These are phyloP conservation scores for Neonectria sp. DNA, from an alignment of 2,329 filamentous ascomycete species.

Conservation along the genomic window DNA sequence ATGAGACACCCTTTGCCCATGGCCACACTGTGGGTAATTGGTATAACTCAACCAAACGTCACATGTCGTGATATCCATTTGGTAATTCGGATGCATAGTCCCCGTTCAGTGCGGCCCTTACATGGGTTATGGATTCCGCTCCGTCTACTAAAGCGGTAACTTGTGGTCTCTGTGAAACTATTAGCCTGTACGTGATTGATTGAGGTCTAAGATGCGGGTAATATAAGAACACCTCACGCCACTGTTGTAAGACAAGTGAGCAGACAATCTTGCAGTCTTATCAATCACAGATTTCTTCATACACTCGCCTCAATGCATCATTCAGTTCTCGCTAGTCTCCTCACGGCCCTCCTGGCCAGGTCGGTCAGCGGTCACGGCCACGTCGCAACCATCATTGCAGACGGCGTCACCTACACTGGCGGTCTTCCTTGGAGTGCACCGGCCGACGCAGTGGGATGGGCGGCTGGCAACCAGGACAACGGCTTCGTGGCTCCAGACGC, in stretches of 20 bases:
- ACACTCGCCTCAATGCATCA: slow-evolving; percentile 6
- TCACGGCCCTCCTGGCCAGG: slow-evolving; percentile 43
- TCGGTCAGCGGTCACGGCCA: slow-evolving; percentile 51
- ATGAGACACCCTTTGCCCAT: background rate
- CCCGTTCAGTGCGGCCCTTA: slow-evolving; percentile 25
- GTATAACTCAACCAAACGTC: background rate
- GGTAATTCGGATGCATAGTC: slow-evolving; percentile 31
- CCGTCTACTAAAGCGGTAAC: slow-evolving; percentile 35
- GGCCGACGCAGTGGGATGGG: slow-evolving; percentile 53
- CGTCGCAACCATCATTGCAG: slow-evolving; percentile 43
- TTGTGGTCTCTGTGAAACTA: background rate
- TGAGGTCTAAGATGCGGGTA: slow-evolving; percentile 15
- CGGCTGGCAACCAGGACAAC: slow-evolving; percentile 55
- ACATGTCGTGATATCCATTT: background rate
- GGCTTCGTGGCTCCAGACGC: slow-evolving; percentile 63
- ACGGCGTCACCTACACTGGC: slow-evolving; percentile 50
- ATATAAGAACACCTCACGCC: slow-evolving; percentile 27
- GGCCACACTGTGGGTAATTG: background rate
- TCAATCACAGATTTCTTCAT: background rate
- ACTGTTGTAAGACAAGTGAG: background rate
- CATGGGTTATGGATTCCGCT: slow-evolving; percentile 30
- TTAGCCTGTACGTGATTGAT: background rate
- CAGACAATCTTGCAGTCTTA: background rate
- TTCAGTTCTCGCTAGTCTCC: slow-evolving; percentile 29
- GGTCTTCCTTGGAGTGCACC: slow-evolving; percentile 48